Evolutionary conservation across 345 rosid genomes (phyloP).

Genomic region (Citropsis articulata): DNA sequence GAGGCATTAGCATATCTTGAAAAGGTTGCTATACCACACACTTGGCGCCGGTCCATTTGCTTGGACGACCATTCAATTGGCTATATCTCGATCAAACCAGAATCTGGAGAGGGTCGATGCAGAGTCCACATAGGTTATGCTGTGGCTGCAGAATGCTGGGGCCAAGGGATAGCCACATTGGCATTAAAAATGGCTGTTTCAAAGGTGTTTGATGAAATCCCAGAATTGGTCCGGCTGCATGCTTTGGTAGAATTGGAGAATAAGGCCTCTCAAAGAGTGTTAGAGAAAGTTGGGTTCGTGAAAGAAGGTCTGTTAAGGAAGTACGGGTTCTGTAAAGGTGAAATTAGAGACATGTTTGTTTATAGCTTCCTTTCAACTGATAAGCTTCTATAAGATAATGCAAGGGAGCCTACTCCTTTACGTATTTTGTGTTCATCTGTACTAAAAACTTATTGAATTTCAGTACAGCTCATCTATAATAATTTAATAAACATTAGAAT

Average conservation of each 20-base stretch:
- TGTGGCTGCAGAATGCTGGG: conserved; percentile 38
- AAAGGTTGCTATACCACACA: conserved; percentile 36
- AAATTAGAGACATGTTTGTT: conserved; percentile 45
- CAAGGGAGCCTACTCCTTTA: not conserved
- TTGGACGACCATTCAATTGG: conserved; percentile 42
- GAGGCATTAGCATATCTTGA: conserved; percentile 31
- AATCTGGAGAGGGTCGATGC: conserved; percentile 29
- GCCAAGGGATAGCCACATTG: conserved; percentile 35
- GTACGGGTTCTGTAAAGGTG: conserved; percentile 44
- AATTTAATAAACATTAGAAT: too few species aligned
- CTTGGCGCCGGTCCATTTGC: conserved; percentile 51
- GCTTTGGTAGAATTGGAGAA: conserved; percentile 60
- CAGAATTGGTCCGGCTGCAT: conserved; percentile 48
- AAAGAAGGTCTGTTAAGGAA: conserved; percentile 65
- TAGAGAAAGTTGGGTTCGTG: conserved; percentile 59
- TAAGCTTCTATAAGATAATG: conserved; percentile 1
- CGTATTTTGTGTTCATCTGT: too few species aligned
- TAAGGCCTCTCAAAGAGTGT: conserved; percentile 49
- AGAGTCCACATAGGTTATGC: conserved; percentile 44
- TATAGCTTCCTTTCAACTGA: conserved; percentile 42
- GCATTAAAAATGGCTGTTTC: conserved; percentile 39
- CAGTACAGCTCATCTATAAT: too few species aligned
- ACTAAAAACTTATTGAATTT: too few species aligned
- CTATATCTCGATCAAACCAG: conserved; percentile 35
- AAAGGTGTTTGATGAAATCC: conserved; percentile 28